Conservation (phyloP, 148 eudicot species). For the Chenopodium suecicum region DNA sequence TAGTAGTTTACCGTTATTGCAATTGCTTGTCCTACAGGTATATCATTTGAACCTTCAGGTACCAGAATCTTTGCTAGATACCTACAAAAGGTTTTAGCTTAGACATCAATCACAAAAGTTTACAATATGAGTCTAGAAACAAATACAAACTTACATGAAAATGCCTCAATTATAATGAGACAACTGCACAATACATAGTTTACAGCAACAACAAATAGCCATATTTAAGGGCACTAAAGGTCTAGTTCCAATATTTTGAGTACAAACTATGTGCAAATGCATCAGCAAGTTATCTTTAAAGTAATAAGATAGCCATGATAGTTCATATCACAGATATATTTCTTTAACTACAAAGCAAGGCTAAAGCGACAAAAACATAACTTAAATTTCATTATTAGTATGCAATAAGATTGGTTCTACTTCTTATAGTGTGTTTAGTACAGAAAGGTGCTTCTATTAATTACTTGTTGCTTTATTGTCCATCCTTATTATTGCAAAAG, state of each 20-base stretch:
- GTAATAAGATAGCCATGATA: no score
- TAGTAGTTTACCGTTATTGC: conserved; percentile 65
- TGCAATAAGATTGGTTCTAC: not conserved
- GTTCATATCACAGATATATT: no score
- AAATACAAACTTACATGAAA: not conserved
- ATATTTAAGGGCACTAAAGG: no score
- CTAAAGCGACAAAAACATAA: not conserved
- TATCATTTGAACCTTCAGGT: conserved; percentile 91
- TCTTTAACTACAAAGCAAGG: not conserved
- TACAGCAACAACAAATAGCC: no score
- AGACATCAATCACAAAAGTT: conserved; percentile 5
- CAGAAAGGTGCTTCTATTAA: not conserved
- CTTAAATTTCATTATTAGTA: not conserved
- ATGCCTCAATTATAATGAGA: not conserved
- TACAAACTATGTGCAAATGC: no score
- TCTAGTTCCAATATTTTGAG: no score
- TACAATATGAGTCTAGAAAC: not conserved
- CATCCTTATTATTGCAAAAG: not conserved
- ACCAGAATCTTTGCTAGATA: conserved; percentile 81
- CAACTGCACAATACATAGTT: not conserved
- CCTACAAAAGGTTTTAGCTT: conserved; percentile 41
- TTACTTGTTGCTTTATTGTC: not conserved
- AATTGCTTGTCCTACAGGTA: conserved; percentile 94
- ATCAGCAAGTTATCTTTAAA: no score
- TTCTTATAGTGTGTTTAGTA: not conserved